These are phyloP conservation scores for Cryptococcus sp. DNA, from an alignment of 1,284 basidiomycete species.

Conservation along the genomic window DNA sequence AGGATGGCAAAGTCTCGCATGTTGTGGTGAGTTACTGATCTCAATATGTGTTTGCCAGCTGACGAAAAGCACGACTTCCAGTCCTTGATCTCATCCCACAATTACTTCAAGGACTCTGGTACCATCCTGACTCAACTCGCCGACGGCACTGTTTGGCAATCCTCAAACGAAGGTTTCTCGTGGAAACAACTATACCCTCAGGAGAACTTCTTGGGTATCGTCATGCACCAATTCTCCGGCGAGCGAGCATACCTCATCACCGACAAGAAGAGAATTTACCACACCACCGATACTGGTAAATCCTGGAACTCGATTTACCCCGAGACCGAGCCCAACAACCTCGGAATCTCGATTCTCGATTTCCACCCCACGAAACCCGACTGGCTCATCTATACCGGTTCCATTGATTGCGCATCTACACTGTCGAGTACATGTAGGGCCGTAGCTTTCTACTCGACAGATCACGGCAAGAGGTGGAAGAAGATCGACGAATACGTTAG, in stretches of 20 bases:
- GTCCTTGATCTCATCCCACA: conserved; percentile 65
- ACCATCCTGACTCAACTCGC: conserved; percentile 77
- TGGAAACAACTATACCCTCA: conserved; percentile 67
- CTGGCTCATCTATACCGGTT: conserved; percentile 84
- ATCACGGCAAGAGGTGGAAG: conserved; percentile 76
- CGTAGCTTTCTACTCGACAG: conserved; percentile 65
- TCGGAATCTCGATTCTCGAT: conserved; percentile 70
- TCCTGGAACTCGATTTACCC: conserved; percentile 63
- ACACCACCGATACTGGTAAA: conserved; percentile 76
- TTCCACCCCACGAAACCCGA: conserved; percentile 83
- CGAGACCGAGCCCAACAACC: conserved; percentile 71
- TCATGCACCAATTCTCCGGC: conserved; percentile 71
- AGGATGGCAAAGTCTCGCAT: conserved; percentile 66
- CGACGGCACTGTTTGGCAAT: conserved; percentile 84
- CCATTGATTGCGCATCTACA: conserved; percentile 58
- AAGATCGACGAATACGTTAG: conserved; percentile 79
- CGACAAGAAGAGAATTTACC: conserved; percentile 60
- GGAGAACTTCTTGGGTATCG: conserved; percentile 72
- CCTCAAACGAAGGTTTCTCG: conserved; percentile 86
- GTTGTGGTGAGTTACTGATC: conserved; percentile 54
- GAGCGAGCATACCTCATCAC: conserved; percentile 91
- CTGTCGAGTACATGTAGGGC: conserved; percentile 58
- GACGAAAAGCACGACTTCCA: conserved; percentile 63
- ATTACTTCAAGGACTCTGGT: conserved; percentile 60
- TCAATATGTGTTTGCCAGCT: neutral